These are phyloP conservation scores for Pseudocercospora fuligena DNA, from an alignment of 2,329 filamentous ascomycete genomes.

Conservation along the genomic window DNA sequence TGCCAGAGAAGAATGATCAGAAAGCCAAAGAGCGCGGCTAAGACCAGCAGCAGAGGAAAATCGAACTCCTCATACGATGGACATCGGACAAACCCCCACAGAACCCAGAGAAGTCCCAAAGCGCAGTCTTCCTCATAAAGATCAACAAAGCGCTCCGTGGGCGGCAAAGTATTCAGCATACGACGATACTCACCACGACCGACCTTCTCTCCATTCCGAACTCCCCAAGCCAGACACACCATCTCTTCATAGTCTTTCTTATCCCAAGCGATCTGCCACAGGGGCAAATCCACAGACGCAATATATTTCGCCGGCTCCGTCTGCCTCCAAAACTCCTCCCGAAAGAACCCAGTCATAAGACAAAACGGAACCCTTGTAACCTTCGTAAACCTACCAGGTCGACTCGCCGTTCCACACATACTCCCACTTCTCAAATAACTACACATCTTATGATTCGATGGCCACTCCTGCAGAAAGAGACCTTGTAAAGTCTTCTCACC, in stretches of 20 bases:
- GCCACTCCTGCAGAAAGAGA: background rate
- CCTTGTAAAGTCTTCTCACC: background rate
- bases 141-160: too few relatives aligned
- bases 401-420: background rate
- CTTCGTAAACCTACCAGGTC: background rate
- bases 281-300: background rate
- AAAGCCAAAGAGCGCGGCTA: too few relatives aligned
- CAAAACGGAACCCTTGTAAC: background rate
- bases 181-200: too few relatives aligned
- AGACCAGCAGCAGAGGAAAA: too few relatives aligned
- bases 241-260: background rate
- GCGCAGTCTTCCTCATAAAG: too few relatives aligned
- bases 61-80: too few relatives aligned
- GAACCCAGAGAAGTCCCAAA: too few relatives aligned
- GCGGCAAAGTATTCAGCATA: too few relatives aligned
- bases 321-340: background rate
- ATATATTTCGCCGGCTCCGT: background rate
- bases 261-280: background rate
- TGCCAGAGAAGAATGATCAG: too few relatives aligned
- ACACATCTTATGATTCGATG: background rate
- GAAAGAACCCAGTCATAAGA: background rate
- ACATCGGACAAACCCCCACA: too few relatives aligned
- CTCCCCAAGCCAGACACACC: too few relatives aligned
- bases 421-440: background rate
- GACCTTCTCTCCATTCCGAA: too few relatives aligned